Base-by-base conservation (phyloP, 257 asterid genomes). In the Parsonsia alboflavescens region DNA sequence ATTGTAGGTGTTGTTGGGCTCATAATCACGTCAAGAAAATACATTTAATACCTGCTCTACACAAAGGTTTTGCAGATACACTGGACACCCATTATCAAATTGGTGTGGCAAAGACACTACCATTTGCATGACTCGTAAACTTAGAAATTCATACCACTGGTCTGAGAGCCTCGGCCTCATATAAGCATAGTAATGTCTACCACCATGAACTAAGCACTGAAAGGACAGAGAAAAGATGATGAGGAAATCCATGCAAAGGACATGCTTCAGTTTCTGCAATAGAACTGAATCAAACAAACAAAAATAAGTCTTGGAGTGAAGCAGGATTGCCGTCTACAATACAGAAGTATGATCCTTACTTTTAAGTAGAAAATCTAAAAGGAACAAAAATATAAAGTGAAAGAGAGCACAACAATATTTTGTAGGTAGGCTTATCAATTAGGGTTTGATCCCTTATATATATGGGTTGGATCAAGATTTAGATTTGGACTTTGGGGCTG, bases 181-280 rank as follows among this genome's bases (percentile, higher is more conserved):
- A 41, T 79, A 82, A 46, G 86, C 86, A 79, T 82, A 82, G 64
- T 79, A 82, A 61, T 82, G 86, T 24, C 86, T 84, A 17, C 86
- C 86, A 33, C 86, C 79, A 73, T 82, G 86, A 73, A 82, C 86
- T 76, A 77, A 44, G 77, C 80, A 39, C 81, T 78, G 74, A 26
- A 73, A 72, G 26, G n/a, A 50, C 36, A 50, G 52, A 15, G 15
- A 7, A 54, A 33, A 70, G 7, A 17, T 19, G 30, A 17, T 28
- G 33, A 39, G 48, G 45, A 50, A 50, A 50, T 26, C 9, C 62
- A 70, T 15, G 33, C 36, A 63, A 62, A 70, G 72, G 56, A 44
- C 15, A 39, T 21, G 50, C 5, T 39, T n/a, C 39, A 16, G 21
- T 15, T 65, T 65, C 26, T 42, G 76, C 63, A 77, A 76, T 26